A percentile compares a stretch with the other conserved stretches of the same genome.
Evolutionary conservation across 2,329 filamentous ascomycete genomes (phyloP).

Genomic region (Coniochaeta ligniaria): DNA sequence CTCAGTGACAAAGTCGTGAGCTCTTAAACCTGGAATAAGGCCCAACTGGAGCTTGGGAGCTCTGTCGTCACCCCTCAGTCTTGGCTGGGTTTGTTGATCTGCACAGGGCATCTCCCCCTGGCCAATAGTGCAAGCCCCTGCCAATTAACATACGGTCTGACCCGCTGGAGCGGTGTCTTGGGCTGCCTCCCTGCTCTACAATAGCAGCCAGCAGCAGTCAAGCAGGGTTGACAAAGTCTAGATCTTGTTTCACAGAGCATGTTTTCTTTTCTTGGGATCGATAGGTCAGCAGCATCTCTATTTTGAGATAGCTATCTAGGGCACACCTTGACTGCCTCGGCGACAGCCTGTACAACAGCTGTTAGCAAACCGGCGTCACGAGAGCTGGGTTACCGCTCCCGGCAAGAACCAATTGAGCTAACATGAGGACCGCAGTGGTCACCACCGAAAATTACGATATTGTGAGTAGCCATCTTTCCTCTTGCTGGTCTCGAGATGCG

Average conservation of each 20-base stretch:
- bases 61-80: background rate
- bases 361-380: conserved; percentile 11
- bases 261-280: no score
- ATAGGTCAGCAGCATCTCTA: background rate
- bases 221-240: background rate
- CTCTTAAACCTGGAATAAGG: background rate
- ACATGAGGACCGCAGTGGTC: conserved; percentile 87
- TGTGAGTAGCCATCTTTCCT: conserved; percentile 52
- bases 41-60: background rate
- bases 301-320: background rate
- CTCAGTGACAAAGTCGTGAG: background rate
- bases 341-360: conserved; percentile 56
- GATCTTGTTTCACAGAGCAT: background rate
- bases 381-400: background rate
- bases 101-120: background rate
- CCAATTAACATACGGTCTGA: background rate
- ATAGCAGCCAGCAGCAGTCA: background rate
- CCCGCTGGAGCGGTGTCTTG: background rate
- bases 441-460: conserved; percentile 74
- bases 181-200: background rate
- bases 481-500: background rate
- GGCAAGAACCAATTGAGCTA: conserved; percentile 10
- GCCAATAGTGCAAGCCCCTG: background rate
- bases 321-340: conserved; percentile 48
- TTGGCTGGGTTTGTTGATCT: background rate